Conservation (phyloP, 2,329 filamentous ascomycete species). For the Fusarium marasasianum region DNA sequence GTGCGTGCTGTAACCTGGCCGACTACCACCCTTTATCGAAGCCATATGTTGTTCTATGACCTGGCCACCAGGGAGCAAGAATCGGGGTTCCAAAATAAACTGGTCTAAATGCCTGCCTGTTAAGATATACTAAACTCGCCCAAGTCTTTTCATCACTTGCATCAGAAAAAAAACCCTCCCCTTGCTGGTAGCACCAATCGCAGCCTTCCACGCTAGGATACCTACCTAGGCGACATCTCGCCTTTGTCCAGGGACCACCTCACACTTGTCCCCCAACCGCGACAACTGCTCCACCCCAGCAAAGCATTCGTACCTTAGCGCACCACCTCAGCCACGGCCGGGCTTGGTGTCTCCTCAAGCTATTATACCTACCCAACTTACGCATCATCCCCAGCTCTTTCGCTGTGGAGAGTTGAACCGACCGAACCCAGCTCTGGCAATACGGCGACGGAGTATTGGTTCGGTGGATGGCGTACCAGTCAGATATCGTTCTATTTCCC, state of each 20-base stretch:
- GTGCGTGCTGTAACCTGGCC: not conserved
- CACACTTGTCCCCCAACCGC: conserved; percentile 24
- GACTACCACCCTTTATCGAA: conserved; percentile 7
- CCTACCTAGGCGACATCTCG: conserved; percentile 26
- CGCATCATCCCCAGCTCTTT: conserved; percentile 41
- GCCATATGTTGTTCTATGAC: conserved; percentile 7
- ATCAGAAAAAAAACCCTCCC: not conserved
- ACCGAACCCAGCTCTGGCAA: conserved; percentile 34
- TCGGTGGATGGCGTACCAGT: conserved; percentile 36
- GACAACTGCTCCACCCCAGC: conserved; percentile 38
- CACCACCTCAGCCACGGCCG: conserved; percentile 35
- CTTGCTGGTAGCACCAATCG: conserved; percentile 44
- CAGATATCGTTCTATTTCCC: conserved; percentile 20
- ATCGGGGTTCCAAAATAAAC: not conserved
- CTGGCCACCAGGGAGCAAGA: not conserved
- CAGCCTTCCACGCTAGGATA: conserved; percentile 42
- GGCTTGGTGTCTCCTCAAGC: conserved; percentile 35
- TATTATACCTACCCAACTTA: conserved; percentile 38
- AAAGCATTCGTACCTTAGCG: conserved; percentile 39
- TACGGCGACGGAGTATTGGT: conserved; percentile 25
- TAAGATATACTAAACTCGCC: not conserved
- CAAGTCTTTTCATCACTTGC: not conserved
- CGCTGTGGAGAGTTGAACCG: conserved; percentile 25
- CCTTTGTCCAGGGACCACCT: conserved; percentile 37
- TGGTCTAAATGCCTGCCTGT: not conserved